Evolutionary conservation across 2,329 filamentous ascomycete species (phyloP), one percentile per base, ranked within the genome.

Genomic region (Drechslerella dactyloides): DNA sequence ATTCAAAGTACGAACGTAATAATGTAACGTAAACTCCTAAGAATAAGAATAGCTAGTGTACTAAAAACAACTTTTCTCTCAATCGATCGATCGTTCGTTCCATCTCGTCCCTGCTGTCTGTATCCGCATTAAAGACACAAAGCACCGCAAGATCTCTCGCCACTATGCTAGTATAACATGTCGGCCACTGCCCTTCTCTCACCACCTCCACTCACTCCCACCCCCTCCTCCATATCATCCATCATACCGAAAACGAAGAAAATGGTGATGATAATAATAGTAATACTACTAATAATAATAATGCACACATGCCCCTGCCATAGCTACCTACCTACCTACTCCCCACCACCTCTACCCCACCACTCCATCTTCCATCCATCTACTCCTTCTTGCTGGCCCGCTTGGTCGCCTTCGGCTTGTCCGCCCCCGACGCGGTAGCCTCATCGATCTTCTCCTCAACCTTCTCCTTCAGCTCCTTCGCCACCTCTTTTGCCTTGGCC

Each of bases 331-430:
- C n/a, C n/a, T n/a, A n/a, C n/a, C n/a, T n/a, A 33, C 8, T 3
- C 19, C 17, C 44, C 21, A 21, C 44, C 44, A 15, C 44, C 19
- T 44, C 46, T 13, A 55, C 13, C 35, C 37, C 44, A 37, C 19
- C 30, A 30, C 13, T 17, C 46, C 21, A 21, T 13, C 23, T n/a
- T 48, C n/a, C 6, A 11, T 4, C 30, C 13, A 35, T 44, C 59
- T 77, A 74, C 30, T 75, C 75, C 70, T 76, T 86, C 78, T 84
- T 84, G 68, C 84, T 85, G 70, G 81, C 80, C 75, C 86, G 85
- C 84, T 87, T 87, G 78, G 80, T 86, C 68, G 82, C 84, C 87
- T 96, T 91, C 75, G 86, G 89, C 84, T 94, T 92, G 77, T 88
- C 89, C 51, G 90, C 82, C 56, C 85, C 84, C 65, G 83, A 84